Base-by-base conservation (phyloP, 257 asterid species). In the Ophiorrhiza pumila region DNA sequence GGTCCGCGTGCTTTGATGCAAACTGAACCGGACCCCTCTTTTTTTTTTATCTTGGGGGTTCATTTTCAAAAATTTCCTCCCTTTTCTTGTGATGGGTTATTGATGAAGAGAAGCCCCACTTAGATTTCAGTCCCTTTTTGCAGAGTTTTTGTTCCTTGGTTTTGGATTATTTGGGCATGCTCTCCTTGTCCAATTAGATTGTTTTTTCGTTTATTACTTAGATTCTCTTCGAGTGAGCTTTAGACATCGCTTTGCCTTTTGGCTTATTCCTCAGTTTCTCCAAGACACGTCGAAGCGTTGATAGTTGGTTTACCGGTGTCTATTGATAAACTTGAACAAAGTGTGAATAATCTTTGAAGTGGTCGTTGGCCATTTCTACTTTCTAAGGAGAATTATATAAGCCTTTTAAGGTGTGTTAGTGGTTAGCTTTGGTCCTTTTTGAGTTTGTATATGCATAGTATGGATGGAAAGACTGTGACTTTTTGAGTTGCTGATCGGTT, bases 1-100 rank as follows among this genome's bases (percentile, higher is more conserved):
- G 91, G 73, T 87, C 80, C 87, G 97, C 97, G 94, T 91, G 97
- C 97, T 90, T 89, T 81, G 91, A 80, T 85, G 88, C 86, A 77
- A 81, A 71, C 71, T 75, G 76, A 85, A 74, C 85, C 72, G 89
- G 78, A 85, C 88, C 89, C 80, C 78, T 73, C 58, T 66, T 73
- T 64, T 56, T 63, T 63, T 63, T 67, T 72, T 69, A 39, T 70
- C 35, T 80, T 56, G n/a, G 62, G 63, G 9, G 5, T 55, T 39
- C 53, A 34, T 75, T 75, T 72, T 76, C 69, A 37, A 42, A 68
- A 35, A 50, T 63, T 81, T 50, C 67, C 42, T 66, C 65, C 76
- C 80, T 82, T 84, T 78, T n/a, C 79, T 76, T 76, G 77, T 81
- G 84, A 82, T 81, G 88, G 79, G 87, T 76, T 80, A 87, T 69